A percentile compares a stretch with the other conserved stretches of the same genome.
phyloP scores from a whole-genome alignment of 495 filamentous ascomycete genomes.

The Neurospora sp. region DNA sequence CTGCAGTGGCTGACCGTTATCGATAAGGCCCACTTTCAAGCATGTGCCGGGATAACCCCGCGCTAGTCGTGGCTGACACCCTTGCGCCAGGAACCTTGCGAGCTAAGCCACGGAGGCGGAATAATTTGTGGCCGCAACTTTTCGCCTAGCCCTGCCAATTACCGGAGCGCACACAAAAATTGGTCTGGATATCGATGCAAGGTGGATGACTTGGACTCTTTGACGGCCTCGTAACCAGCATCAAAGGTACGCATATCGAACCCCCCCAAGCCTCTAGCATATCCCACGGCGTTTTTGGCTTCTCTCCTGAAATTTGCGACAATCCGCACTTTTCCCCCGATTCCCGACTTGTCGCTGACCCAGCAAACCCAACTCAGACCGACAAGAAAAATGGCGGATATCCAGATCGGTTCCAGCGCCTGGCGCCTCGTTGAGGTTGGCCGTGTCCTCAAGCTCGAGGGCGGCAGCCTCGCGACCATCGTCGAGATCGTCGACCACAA shows the following conservation, averaged over 20 bases:
- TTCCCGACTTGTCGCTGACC: constrained; percentile 18
- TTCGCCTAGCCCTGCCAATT: constrained; percentile 28
- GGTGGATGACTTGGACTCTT: constrained; percentile 25
- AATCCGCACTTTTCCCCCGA: constrained; percentile 6
- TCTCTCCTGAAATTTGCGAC: constrained; percentile 6
- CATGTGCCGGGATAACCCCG: not conserved
- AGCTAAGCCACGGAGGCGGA: constrained; percentile 16
- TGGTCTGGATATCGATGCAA: constrained; percentile 26
- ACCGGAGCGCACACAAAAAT: constrained; percentile 26
- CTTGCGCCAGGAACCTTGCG: not conserved
- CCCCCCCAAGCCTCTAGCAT: constrained; percentile 5
- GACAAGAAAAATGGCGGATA: constrained; percentile 26
- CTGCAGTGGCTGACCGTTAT: not conserved
- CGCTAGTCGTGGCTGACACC: not conserved
- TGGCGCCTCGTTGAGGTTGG: constrained; percentile 96
- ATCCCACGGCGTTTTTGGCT: constrained; percentile 4
- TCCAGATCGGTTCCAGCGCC: constrained; percentile 24
- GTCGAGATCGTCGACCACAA: constrained; percentile 99
- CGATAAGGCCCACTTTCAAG: not conserved
- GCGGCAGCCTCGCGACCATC: constrained; percentile 79
- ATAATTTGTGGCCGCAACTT: constrained; percentile 23
- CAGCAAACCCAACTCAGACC: constrained; percentile 9
- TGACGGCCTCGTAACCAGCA: constrained; percentile 25
- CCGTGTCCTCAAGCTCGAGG: constrained; percentile 71
- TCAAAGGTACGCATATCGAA: constrained; percentile 24